A percentile compares a stretch with the other conserved stretches of the same genome.
Evolutionary conservation across 1,139 yeast genomes (phyloP).

Genomic region (Candida sojae): DNA sequence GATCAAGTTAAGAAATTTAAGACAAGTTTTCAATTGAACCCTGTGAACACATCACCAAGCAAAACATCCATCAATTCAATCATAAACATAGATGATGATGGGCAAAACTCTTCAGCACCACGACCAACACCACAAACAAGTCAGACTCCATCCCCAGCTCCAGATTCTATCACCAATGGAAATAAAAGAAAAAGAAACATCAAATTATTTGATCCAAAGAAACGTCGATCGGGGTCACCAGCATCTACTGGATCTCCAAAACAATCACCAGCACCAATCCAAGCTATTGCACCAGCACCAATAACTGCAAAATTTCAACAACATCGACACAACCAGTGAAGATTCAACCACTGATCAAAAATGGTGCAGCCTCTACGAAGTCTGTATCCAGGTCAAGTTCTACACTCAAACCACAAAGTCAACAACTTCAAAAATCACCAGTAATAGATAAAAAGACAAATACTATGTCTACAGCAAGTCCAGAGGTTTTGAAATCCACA

Average conservation of each 20-base stretch:
- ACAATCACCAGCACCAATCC: conserved; percentile 1
- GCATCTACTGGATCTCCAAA: not conserved
- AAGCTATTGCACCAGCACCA: not conserved
- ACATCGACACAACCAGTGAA: not conserved
- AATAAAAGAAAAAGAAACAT: conserved; percentile 15
- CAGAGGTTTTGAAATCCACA: not conserved
- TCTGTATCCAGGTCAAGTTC: not conserved
- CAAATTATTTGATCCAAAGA: conserved; percentile 6
- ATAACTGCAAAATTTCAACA: not conserved
- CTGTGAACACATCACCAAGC: conserved; percentile 15
- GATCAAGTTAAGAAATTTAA: conserved; percentile 35
- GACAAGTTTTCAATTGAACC: conserved; percentile 26
- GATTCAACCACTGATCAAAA: not conserved
- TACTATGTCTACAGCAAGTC: not conserved
- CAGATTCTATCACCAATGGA: not conserved
- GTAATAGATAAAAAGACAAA: conserved; percentile 17
- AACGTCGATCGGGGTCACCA: conserved; percentile 10
- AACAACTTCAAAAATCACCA: conserved; percentile 14
- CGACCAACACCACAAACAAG: conserved; percentile 6
- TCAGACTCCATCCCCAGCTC: conserved; percentile 10
- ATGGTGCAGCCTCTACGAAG: not conserved
- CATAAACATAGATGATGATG: conserved; percentile 34
- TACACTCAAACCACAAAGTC: conserved; percentile 4
- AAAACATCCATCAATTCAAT: conserved; percentile 41
- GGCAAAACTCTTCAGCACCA: conserved; percentile 11